phyloP scores from a whole-genome alignment of 768 basidiomycete species.

The Boletales sp. region DNA sequence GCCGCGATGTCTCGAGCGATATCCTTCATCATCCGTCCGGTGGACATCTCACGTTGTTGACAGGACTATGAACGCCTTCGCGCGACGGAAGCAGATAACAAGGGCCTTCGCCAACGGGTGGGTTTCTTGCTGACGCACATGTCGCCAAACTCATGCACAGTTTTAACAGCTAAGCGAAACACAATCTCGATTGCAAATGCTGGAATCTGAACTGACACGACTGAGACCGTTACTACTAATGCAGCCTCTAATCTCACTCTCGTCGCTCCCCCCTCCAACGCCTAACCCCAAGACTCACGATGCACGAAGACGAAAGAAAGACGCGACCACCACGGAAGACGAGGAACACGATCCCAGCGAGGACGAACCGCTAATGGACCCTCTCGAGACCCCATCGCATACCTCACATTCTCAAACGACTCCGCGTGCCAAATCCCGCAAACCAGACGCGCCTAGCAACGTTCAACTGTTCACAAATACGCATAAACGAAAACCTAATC shows the following conservation, averaged over 20 bases:
- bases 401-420: conserved; percentile 15
- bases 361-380: conserved; percentile 23
- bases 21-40: not conserved
- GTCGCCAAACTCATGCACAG: conserved; percentile 3
- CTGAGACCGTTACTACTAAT: conserved; percentile 68
- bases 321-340: conserved; percentile 21
- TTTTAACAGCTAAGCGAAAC: conserved; percentile 53
- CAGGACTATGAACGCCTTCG: conserved; percentile 58
- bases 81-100: conserved; percentile 58
- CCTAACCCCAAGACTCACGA: conserved; percentile 19
- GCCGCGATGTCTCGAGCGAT: not conserved
- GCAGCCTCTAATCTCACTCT: conserved; percentile 43
- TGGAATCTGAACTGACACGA: conserved; percentile 63
- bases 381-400: conserved; percentile 15
- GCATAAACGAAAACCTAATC: conserved; percentile 25
- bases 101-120: conserved; percentile 58
- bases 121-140: conserved; percentile 5
- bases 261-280: conserved; percentile 18
- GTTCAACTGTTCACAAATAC: conserved; percentile 5
- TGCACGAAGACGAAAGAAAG: conserved; percentile 27
- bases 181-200: conserved; percentile 46
- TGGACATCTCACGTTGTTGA: conserved; percentile 13
- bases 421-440: conserved; percentile 20
- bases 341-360: conserved; percentile 23
- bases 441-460: conserved; percentile 14